phyloP scores from a whole-genome alignment of 108 stramenopile genomes.

The Nitzschia sp. region DNA sequence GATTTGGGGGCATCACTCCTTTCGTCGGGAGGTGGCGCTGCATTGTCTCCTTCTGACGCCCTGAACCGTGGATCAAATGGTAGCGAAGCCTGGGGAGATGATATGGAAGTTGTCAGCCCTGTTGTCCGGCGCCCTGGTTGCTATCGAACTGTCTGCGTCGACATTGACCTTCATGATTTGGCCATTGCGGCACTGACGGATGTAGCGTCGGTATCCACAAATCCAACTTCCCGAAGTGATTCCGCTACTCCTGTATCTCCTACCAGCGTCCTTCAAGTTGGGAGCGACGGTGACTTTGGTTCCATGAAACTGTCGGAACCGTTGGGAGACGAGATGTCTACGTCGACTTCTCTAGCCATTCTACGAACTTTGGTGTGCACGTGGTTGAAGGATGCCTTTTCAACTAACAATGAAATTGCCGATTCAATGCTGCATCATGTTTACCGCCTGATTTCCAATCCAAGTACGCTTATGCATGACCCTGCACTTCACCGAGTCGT shows the following conservation, averaged over 20 bases:
- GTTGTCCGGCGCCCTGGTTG: slow-evolving; percentile 80
- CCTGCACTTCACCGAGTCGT: slow-evolving; percentile 91
- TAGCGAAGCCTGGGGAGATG: slow-evolving; percentile 79
- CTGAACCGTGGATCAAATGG: background rate
- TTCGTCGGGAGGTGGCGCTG: slow-evolving; percentile 40
- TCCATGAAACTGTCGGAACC: slow-evolving; percentile 41
- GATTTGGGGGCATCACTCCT: slow-evolving; percentile 80
- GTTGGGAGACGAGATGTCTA: slow-evolving; percentile 87
- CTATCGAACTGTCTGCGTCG: slow-evolving; percentile 92
- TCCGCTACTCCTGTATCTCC: slow-evolving; percentile 37
- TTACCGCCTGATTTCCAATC: slow-evolving; percentile 89
- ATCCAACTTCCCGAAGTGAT: slow-evolving; percentile 5
- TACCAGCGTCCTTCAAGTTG: slow-evolving; percentile 41
- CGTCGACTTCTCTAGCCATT: slow-evolving; percentile 69
- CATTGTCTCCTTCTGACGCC: slow-evolving; percentile 17
- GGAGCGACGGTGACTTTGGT: slow-evolving; percentile 15
- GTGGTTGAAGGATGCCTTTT: slow-evolving; percentile 87
- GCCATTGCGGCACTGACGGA: slow-evolving; percentile 89
- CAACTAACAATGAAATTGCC: slow-evolving; percentile 65
- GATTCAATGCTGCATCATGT: slow-evolving; percentile 87
- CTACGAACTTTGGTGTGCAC: slow-evolving; percentile 76
- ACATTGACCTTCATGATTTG: slow-evolving; percentile 88
- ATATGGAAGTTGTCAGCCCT: slow-evolving; percentile 77
- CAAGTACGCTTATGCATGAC: slow-evolving; percentile 86
- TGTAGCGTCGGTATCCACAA: slow-evolving; percentile 7